These are phyloP conservation scores for Pythium coloratum DNA, from an alignment of 352 stramenopile genomes.

Conservation along the genomic window DNA sequence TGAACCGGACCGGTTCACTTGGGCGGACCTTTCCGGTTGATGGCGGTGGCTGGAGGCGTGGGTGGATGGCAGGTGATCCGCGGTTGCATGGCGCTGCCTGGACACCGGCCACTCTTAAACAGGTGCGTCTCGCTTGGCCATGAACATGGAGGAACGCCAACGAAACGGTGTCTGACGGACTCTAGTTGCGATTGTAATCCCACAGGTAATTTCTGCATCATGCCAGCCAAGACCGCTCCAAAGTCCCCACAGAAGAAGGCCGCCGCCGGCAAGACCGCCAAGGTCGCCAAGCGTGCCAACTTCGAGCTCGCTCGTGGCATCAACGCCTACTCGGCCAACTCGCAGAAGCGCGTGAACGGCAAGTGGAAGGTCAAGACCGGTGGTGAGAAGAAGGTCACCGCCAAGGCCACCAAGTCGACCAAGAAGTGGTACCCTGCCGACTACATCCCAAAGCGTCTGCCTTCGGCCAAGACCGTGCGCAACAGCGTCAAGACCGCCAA, in stretches of 20 bases:
- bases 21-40: conserved; percentile 1
- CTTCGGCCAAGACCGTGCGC: conserved; percentile 74
- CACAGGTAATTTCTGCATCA: conserved; percentile 31
- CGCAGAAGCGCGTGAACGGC: conserved; percentile 60
- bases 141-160: not conserved
- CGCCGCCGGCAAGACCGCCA: conserved; percentile 20
- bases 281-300: conserved; percentile 54
- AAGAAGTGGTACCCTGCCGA: conserved; percentile 70
- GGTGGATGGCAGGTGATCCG: not conserved
- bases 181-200: not conserved
- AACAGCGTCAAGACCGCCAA: conserved; percentile 91
- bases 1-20: conserved; percentile 17
- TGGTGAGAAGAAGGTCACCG: conserved; percentile 32
- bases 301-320: conserved; percentile 68
- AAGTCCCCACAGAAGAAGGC: conserved; percentile 30
- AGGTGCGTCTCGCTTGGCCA: conserved; percentile 21
- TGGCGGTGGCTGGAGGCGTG: conserved; percentile 17
- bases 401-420: conserved; percentile 36
- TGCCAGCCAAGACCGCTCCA: conserved; percentile 28
- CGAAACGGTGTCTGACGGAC: conserved; percentile 1
- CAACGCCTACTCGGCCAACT: conserved; percentile 77
- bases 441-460: conserved; percentile 72
- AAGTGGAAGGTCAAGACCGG: conserved; percentile 34
- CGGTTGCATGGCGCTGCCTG: not conserved
- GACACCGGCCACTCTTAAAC: conserved; percentile 27